These are phyloP conservation scores for Mimosa pudica DNA, from an alignment of 306 rosid species.

Conservation along the genomic window DNA sequence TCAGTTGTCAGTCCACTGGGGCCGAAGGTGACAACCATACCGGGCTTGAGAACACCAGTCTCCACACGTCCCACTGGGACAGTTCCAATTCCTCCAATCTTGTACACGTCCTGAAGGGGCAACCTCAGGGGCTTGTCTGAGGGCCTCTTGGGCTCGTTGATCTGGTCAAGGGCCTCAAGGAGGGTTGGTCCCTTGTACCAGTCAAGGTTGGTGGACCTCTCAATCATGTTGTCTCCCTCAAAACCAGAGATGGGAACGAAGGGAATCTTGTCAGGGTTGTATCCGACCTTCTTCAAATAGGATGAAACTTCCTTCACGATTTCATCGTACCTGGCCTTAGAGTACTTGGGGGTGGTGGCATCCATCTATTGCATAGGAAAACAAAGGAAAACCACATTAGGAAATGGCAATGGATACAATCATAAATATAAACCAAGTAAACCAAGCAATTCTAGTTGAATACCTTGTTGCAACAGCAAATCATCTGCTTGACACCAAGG, in stretches of 20 bases:
- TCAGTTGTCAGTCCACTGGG: conserved; percentile 52
- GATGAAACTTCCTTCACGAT: conserved; percentile 93
- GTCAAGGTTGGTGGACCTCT: conserved; percentile 87
- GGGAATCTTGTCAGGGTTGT: conserved; percentile 83
- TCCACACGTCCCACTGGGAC: conserved; percentile 95
- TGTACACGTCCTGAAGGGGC: conserved; percentile 96
- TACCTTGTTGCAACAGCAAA: conserved; percentile 91
- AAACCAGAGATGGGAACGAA: conserved; percentile 94
- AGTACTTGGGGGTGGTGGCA: conserved; percentile 89
- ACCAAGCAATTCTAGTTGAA: neutral
- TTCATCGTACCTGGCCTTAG: conserved; percentile 85
- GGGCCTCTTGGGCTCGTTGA: conserved; percentile 85
- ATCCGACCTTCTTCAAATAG: conserved; percentile 88
- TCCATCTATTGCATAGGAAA: conserved; percentile 61
- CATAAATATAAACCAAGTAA: neutral
- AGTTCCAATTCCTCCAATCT: conserved; percentile 98
- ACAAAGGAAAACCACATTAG: neutral
- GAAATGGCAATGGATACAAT: neutral
- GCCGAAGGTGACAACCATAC: conserved; percentile 44
- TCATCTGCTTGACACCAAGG: conserved; percentile 94
- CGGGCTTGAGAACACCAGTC: conserved; percentile 42
- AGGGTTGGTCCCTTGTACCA: conserved; percentile 99
- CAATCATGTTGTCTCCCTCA: conserved; percentile 94
- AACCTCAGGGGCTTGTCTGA: conserved; percentile 86
- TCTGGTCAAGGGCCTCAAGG: conserved; percentile 80